Percentiles rank a stretch among this genome's conserved stretches.
phyloP scores from a whole-genome alignment of 225 moss, liverwort and hornwort genomes.

The Sphagnum contortum region DNA sequence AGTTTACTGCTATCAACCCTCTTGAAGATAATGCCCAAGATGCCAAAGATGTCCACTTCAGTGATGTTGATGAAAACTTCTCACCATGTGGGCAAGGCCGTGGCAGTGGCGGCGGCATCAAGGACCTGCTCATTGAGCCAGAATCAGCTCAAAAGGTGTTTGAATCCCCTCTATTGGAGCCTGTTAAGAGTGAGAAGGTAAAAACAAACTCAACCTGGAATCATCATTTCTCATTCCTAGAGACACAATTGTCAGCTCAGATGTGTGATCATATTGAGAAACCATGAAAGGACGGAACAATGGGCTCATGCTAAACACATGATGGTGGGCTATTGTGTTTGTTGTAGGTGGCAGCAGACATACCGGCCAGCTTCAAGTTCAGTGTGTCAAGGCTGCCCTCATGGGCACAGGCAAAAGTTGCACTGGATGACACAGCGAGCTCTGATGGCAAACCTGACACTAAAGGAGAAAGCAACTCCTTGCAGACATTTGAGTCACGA shows the following conservation, averaged over 20 bases:
- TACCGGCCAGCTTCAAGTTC: conserved; percentile 65
- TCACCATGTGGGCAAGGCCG: no score
- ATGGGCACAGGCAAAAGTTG: conserved; percentile 71
- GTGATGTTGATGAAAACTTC: no score
- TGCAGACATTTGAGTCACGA: conserved; percentile 53
- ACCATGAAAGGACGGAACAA: no score
- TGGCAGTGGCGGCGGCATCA: neutral
- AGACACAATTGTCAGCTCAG: no score
- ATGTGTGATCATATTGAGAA: no score
- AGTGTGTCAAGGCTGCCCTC: conserved; percentile 64
- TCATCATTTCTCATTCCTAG: no score
- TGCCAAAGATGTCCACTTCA: neutral
- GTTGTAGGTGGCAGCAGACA: conserved; percentile 28
- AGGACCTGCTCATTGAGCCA: conserved; percentile 2
- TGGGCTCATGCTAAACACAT: no score
- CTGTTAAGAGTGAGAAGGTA: conserved; percentile 30
- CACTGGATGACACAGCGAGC: conserved; percentile 23
- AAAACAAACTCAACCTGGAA: no score
- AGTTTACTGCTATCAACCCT: conserved; percentile 24
- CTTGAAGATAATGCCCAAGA: conserved; percentile 36
- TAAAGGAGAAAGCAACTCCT: conserved; percentile 16
- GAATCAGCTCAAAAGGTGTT: conserved; percentile 12
- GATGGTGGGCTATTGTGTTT: no score
- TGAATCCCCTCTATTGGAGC: conserved; percentile 21
- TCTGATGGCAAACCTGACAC: conserved; percentile 27